phyloP scores from a whole-genome alignment of 73 alveolate species.

The Paraurostyla sp. region DNA sequence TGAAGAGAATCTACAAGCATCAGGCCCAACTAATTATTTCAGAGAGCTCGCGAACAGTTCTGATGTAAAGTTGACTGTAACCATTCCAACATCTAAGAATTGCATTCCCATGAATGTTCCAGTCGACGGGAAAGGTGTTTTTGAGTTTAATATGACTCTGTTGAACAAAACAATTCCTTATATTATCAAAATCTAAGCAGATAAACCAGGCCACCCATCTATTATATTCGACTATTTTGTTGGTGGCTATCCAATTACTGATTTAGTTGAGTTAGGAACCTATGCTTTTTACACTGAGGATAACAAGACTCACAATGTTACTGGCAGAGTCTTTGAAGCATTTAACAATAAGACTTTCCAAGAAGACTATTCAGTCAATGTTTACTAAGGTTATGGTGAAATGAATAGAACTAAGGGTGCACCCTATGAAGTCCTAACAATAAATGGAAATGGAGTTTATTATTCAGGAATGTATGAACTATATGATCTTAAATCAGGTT shows the following conservation, averaged over 20 bases:
- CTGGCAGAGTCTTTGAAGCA: constrained; percentile 59
- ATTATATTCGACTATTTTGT: constrained; percentile 20
- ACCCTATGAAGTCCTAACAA: constrained; percentile 23
- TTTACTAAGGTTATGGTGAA: constrained; percentile 56
- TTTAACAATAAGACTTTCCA: constrained; percentile 47
- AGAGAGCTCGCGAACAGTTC: background rate
- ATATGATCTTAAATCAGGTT: constrained; percentile 10
- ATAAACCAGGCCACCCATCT: background rate
- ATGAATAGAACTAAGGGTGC: background rate
- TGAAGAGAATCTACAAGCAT: constrained; percentile 8
- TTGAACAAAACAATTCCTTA: constrained; percentile 42
- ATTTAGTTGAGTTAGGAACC: constrained; percentile 35
- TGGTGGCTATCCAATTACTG: constrained; percentile 53
- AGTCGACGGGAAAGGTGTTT: constrained; percentile 29
- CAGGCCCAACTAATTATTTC: constrained; percentile 8
- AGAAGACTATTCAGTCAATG: constrained; percentile 14
- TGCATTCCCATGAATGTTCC: constrained; percentile 10
- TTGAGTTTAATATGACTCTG: constrained; percentile 25
- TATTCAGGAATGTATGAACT: constrained; percentile 44
- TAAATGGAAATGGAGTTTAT: constrained; percentile 18
- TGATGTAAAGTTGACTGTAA: constrained; percentile 18
- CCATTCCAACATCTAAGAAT: background rate
- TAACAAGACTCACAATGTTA: background rate
- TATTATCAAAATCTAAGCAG: background rate
- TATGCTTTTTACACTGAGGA: constrained; percentile 19